These are phyloP conservation scores for Monosporascus sp. DNA, from an alignment of 2,329 filamentous ascomycete genomes.

Conservation along the genomic window DNA sequence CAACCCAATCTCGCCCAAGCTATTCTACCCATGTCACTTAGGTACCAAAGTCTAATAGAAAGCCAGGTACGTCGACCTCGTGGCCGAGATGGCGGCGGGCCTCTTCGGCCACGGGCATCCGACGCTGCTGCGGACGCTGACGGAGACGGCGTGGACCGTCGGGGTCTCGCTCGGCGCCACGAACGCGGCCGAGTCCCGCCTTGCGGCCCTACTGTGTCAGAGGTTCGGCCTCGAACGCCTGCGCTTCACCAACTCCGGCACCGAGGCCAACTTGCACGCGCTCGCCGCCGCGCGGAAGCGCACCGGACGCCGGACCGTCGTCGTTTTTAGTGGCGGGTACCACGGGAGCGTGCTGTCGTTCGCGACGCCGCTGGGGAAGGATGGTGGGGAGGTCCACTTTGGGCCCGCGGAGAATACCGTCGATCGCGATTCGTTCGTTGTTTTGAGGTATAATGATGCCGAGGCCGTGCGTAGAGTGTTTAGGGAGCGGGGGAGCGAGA, in stretches of 20 bases:
- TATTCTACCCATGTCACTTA: too few species aligned
- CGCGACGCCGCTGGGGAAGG: constrained; percentile 24
- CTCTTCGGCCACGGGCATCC: constrained; percentile 62
- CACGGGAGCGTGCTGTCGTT: constrained; percentile 52
- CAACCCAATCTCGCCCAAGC: too few species aligned
- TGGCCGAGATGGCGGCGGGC: constrained; percentile 59
- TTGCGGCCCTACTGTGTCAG: constrained; percentile 46
- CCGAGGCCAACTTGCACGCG: constrained; percentile 59
- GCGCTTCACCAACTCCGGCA: constrained; percentile 61
- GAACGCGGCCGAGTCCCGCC: constrained; percentile 43
- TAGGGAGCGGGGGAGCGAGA: constrained; percentile 29
- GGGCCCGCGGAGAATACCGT: constrained; percentile 38
- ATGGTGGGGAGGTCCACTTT: constrained; percentile 5
- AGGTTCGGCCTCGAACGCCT: constrained; percentile 52
- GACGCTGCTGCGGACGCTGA: constrained; percentile 29
- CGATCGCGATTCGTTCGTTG: constrained; percentile 49
- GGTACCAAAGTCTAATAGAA: neutral
- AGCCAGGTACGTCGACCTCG: constrained; percentile 51
- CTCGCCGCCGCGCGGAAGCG: constrained; percentile 47
- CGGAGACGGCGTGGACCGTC: constrained; percentile 33
- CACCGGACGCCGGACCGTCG: constrained; percentile 38
- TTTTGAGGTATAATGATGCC: constrained; percentile 59
- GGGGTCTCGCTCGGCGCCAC: constrained; percentile 54
- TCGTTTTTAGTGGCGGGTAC: constrained; percentile 47
- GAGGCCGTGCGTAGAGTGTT: constrained; percentile 39